These are phyloP conservation scores for Yamadazyma paraphyllophila DNA, from an alignment of 805 yeast genomes.

Conservation along the genomic window DNA sequence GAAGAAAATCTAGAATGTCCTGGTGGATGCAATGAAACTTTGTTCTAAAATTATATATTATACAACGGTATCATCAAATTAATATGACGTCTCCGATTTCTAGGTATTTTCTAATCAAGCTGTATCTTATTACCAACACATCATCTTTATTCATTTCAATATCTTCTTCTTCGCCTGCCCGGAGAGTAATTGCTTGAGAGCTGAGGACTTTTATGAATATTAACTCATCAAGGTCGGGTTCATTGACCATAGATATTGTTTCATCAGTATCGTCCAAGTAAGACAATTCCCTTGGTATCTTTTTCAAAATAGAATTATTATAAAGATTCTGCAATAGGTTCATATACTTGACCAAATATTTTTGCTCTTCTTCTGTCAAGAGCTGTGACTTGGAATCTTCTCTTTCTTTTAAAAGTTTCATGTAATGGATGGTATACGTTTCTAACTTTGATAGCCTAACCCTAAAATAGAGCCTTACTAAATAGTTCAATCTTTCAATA, in stretches of 20 bases:
- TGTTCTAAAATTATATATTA: slow-evolving; percentile 1
- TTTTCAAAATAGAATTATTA: slow-evolving; percentile 60
- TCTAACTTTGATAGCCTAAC: slow-evolving; percentile 77
- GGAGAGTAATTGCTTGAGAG: slow-evolving; percentile 24
- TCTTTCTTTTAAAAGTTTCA: slow-evolving; percentile 27
- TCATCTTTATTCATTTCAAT: slow-evolving; percentile 61
- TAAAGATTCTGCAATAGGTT: slow-evolving; percentile 63
- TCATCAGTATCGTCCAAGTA: slow-evolving; percentile 66
- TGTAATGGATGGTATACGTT: slow-evolving; percentile 58
- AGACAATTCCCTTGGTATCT: slow-evolving; percentile 67
- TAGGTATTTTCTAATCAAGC: slow-evolving; percentile 32
- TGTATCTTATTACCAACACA: slow-evolving; percentile 73
- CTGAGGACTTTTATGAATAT: slow-evolving; percentile 64
- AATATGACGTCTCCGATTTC: slow-evolving; percentile 38
- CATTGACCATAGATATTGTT: slow-evolving; percentile 67
- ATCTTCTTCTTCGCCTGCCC: slow-evolving; percentile 39
- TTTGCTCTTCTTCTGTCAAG: slow-evolving; percentile 58
- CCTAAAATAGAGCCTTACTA: slow-evolving; percentile 78
- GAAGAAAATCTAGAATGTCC: slow-evolving; percentile 74
- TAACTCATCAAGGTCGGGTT: slow-evolving; percentile 72
- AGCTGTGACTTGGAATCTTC: slow-evolving; percentile 8
- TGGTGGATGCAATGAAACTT: slow-evolving; percentile 55
- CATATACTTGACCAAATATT: slow-evolving; percentile 68
- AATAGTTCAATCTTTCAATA: slow-evolving; percentile 78
- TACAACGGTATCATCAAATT: slow-evolving; percentile 20